These are phyloP conservation scores for Botryotinia narcissicola DNA, from an alignment of 2,329 filamentous ascomycete genomes.

Conservation along the genomic window DNA sequence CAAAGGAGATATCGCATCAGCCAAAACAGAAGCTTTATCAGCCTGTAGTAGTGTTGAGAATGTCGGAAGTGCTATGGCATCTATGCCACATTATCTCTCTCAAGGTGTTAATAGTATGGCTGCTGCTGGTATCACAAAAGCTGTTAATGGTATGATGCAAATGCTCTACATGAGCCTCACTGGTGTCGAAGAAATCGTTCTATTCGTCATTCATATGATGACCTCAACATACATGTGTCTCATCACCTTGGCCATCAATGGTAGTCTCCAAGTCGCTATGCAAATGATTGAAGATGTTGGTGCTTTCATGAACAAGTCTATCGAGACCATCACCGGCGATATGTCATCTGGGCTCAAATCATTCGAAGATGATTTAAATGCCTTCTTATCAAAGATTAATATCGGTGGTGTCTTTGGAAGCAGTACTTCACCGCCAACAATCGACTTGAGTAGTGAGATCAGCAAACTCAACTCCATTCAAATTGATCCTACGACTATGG, in stretches of 20 bases:
- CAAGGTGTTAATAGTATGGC: slow-evolving; percentile 84
- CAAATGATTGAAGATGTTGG: slow-evolving; percentile 59
- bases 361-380: slow-evolving; percentile 56
- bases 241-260: slow-evolving; percentile 77
- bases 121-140: slow-evolving; percentile 73
- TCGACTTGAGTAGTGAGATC: slow-evolving; percentile 66
- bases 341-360: slow-evolving; percentile 49
- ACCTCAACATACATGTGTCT: slow-evolving; percentile 89
- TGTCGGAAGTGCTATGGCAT: slow-evolving; percentile 91
- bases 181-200: slow-evolving; percentile 79
- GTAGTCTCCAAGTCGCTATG: slow-evolving; percentile 70
- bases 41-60: slow-evolving; percentile 92
- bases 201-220: slow-evolving; percentile 91
- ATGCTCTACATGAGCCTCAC: slow-evolving; percentile 78
- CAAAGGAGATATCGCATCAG: slow-evolving; percentile 70
- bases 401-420: slow-evolving; percentile 45
- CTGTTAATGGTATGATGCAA: slow-evolving; percentile 75
- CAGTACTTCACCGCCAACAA: slow-evolving; percentile 44
- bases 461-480: slow-evolving; percentile 66
- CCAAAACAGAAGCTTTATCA: slow-evolving; percentile 77
- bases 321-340: slow-evolving; percentile 46
- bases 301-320: slow-evolving; percentile 57
- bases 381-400: slow-evolving; percentile 55
- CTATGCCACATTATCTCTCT: slow-evolving; percentile 95
- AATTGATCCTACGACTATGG: slow-evolving; percentile 64